Conservation (phyloP, 1,284 basidiomycete genomes). For the Cutaneotrichosporon curvatum region DNA sequence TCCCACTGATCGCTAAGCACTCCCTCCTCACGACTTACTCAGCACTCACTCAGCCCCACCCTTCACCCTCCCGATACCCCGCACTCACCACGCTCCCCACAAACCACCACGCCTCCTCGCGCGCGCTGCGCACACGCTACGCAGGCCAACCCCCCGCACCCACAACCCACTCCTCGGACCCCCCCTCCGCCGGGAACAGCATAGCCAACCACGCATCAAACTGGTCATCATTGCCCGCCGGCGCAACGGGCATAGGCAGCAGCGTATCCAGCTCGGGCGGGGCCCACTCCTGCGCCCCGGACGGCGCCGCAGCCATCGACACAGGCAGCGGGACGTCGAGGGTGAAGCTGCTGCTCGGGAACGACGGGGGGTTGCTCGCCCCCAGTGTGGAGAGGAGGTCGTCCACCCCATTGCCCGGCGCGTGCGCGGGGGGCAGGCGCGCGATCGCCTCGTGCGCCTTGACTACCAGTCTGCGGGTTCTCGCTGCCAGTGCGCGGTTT, state of each 20-base stretch:
- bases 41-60: no score
- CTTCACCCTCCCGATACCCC: no score
- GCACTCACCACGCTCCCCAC: no score
- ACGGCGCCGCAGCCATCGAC: not conserved
- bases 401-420: not conserved
- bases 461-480: slow-evolving; percentile 10
- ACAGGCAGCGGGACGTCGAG: not conserved
- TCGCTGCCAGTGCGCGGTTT: slow-evolving; percentile 13
- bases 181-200: slow-evolving; percentile 8
- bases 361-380: not conserved
- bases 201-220: slow-evolving; percentile 14
- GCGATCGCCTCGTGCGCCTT: slow-evolving; percentile 9
- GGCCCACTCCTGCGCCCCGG: not conserved
- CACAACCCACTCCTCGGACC: not conserved
- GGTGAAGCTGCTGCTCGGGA: not conserved
- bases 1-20: no score
- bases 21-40: no score
- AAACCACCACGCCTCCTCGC: no score
- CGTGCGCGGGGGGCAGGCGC: not conserved
- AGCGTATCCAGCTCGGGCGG: not conserved
- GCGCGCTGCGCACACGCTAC: no score
- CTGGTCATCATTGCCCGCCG: slow-evolving; percentile 7
- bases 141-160: not conserved
- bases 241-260: slow-evolving; percentile 1
- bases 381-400: not conserved